Conservation (phyloP, 2,329 filamentous ascomycete genomes). For the Chaetomium olivaceum region DNA sequence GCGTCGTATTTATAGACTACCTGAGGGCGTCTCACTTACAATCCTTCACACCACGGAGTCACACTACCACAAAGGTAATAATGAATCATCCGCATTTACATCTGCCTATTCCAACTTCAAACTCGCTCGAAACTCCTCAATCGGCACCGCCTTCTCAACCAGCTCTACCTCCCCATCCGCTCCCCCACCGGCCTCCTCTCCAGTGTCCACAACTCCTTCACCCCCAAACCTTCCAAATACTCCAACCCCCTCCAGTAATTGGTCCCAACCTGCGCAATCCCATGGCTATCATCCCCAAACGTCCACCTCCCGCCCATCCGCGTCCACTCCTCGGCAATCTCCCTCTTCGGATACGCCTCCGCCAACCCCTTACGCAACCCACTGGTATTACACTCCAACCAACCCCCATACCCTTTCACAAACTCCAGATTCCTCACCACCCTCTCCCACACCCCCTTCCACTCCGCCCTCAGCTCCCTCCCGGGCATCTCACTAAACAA, state of each 20-base stretch:
- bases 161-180: conserved; percentile 41
- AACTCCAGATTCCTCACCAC: conserved; percentile 73
- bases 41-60: background rate
- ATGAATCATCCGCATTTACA: background rate
- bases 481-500: conserved; percentile 58
- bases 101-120: conserved; percentile 26
- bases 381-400: conserved; percentile 87
- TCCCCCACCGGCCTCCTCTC: conserved; percentile 40
- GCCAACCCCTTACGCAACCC: conserved; percentile 84
- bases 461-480: background rate
- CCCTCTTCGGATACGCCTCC: conserved; percentile 82
- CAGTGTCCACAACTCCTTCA: conserved; percentile 62
- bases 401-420: conserved; percentile 71
- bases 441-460: conserved; percentile 66
- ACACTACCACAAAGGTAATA: background rate
- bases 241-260: conserved; percentile 73
- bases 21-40: background rate
- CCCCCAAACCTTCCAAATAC: conserved; percentile 68
- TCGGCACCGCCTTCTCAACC: conserved; percentile 46
- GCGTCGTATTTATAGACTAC: background rate
- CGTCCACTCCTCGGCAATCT: conserved; percentile 78
- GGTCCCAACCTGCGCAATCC: conserved; percentile 79
- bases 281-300: conserved; percentile 93
- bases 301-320: conserved; percentile 77
- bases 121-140: conserved; percentile 44